Evolutionary conservation across 2,329 filamentous ascomycete species (phyloP).

Genomic region (Didymosphaeria variabile): DNA sequence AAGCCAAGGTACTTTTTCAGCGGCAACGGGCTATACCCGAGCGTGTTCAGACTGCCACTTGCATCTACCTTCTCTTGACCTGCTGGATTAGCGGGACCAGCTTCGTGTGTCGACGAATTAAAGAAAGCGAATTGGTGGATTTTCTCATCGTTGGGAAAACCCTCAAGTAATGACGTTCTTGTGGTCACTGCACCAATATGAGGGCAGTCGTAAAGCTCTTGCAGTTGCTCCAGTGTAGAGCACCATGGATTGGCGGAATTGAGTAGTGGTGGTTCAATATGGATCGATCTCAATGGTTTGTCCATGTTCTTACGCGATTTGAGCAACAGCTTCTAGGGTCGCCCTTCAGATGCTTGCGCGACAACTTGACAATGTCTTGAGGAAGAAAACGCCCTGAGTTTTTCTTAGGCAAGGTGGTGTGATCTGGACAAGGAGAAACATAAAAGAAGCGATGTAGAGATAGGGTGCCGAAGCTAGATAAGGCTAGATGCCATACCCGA

Average conservation of each 20-base stretch:
- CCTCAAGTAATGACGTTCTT: slow-evolving; percentile 71
- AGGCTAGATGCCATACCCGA: not conserved
- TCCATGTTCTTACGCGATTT: not conserved
- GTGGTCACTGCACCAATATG: slow-evolving; percentile 79
- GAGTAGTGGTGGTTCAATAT: slow-evolving; percentile 71
- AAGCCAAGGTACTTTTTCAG: slow-evolving; percentile 68
- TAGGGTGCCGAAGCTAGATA: not conserved
- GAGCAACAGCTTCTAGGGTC: not conserved
- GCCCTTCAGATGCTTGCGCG: not conserved
- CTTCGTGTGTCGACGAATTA: slow-evolving; percentile 53
- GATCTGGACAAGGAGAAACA: not conserved
- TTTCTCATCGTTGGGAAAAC: slow-evolving; percentile 69
- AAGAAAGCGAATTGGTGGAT: slow-evolving; percentile 75
- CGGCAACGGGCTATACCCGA: slow-evolving; percentile 75
- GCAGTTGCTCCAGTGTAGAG: slow-evolving; percentile 69
- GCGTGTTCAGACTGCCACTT: slow-evolving; percentile 66
- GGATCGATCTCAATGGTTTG: slow-evolving; percentile 48
- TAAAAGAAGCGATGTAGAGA: not conserved
- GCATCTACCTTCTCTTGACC: slow-evolving; percentile 33
- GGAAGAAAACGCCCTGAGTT: not conserved
- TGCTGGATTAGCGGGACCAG: slow-evolving; percentile 31
- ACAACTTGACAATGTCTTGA: not conserved
- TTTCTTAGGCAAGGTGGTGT: not conserved
- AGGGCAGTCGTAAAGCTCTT: slow-evolving; percentile 66
- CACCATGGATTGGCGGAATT: slow-evolving; percentile 83